Conservation (phyloP, 1,139 yeast species). For the Yamadazyma blattariae region DNA sequence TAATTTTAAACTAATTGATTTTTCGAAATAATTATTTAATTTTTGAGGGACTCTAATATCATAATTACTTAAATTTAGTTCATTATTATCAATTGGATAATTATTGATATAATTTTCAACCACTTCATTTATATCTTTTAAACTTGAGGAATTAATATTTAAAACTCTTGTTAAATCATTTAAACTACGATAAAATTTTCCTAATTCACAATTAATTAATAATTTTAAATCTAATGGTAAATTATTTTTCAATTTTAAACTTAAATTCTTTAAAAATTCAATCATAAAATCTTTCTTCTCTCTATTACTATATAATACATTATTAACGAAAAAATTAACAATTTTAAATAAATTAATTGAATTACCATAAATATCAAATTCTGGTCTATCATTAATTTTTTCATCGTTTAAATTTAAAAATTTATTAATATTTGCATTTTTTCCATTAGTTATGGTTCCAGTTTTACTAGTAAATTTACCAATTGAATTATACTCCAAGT, state of each 20-base stretch:
- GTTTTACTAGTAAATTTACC: conserved; percentile 10
- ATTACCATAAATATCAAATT: conserved; percentile 11
- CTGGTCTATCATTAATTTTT: conserved; percentile 4
- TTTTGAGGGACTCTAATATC: conserved; percentile 4
- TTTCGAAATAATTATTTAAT: conserved; percentile 16
- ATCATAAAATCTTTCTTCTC: conserved; percentile 25
- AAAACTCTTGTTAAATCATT: conserved; percentile 22
- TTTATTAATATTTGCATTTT: neutral
- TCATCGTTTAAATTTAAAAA: neutral
- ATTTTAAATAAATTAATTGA: conserved; percentile 23
- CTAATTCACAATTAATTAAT: conserved; percentile 27
- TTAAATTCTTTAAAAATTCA: conserved; percentile 28
- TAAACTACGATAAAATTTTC: conserved; percentile 22
- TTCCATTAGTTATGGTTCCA: conserved; percentile 20
- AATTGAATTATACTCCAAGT: too few species aligned
- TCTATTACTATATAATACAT: conserved; percentile 4
- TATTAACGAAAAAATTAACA: conserved; percentile 22
- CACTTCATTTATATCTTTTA: conserved; percentile 21
- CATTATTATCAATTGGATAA: conserved; percentile 17
- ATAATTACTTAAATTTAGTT: neutral
- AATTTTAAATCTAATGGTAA: conserved; percentile 25
- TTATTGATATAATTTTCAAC: conserved; percentile 13
- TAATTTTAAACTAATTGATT: conserved; percentile 18
- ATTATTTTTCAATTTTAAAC: conserved; percentile 18
- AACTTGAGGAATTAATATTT: conserved; percentile 22